Base-by-base conservation (phyloP, 345 rosid genomes). In the Eucalyptus guilfoylei region DNA sequence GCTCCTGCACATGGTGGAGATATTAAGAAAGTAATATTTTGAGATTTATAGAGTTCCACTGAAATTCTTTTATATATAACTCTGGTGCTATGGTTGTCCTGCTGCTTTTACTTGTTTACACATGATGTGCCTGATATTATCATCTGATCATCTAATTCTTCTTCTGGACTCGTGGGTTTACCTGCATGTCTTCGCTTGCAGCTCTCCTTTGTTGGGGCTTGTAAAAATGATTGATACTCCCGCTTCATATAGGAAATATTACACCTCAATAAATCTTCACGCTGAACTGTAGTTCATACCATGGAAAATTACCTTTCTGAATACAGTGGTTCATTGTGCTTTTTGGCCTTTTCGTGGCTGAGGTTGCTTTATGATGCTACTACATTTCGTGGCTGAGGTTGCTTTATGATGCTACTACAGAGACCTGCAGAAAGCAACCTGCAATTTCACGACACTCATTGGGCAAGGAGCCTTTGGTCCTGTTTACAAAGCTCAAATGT, bases 381-480 rank as follows among this genome's bases (percentile, higher is more conserved):
- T 91, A 81, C 95, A 98, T 88, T 54, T 81, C 26, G 67, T 81
- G 12, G 34, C 86, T 87, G 87, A 88, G 62, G 69, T 86, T 21
- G 87, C 90, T 47, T 26, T 86, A 13, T 60, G 11, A 86, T 54
- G 90, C 55, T 83, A 24, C 16, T 91, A 81, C 95, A 98, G 99
- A 96, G 99, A 98, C 94, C 95, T 98, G 93, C 99, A 97, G 90
- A 97, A 96, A 87, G 99, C 98, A 90, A 98, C 99, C 14, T 91
- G 86, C 90, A 98, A 97, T 93, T 98, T 98, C 89, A 98, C 99
- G 7, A 94, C 98, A 52, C 88, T 96, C 86, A 94, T 97, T 86
- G 99, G 99, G 64, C 97, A 96, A 94, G 99, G 99, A 88, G 99
- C 99, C 62, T 98, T 98, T 95, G 99, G 99, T 91, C 96, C 99